Conservation (phyloP, 2,329 filamentous ascomycete genomes). For the Chaetomiaceae sp. region DNA sequence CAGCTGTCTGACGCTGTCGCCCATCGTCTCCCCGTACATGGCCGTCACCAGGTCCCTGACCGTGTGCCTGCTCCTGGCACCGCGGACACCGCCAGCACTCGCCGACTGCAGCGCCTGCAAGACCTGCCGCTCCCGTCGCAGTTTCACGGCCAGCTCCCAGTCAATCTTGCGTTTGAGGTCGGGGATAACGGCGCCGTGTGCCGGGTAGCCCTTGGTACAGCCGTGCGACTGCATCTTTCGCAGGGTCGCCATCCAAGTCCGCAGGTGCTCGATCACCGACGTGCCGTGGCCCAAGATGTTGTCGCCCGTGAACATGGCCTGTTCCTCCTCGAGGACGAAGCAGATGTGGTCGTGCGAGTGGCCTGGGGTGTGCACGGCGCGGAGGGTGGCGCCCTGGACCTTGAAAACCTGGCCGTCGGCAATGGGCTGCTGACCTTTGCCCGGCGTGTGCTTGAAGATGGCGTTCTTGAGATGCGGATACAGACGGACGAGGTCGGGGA, state of each 20-base stretch:
- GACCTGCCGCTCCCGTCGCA: conserved; percentile 38
- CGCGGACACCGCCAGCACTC: background rate
- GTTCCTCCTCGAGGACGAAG: conserved; percentile 71
- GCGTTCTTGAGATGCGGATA: conserved; percentile 38
- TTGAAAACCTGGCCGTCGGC: conserved; percentile 50
- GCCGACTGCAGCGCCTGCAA: conserved; percentile 32
- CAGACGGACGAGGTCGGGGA: conserved; percentile 50
- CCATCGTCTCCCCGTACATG: conserved; percentile 39
- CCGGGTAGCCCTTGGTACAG: conserved; percentile 41
- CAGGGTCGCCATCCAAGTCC: conserved; percentile 39
- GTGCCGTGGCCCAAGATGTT: conserved; percentile 86
- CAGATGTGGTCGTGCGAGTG: conserved; percentile 81
- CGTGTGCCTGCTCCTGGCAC: conserved; percentile 36
- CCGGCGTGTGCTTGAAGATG: conserved; percentile 35
- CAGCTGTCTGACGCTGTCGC: conserved; percentile 33
- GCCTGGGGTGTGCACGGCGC: conserved; percentile 57
- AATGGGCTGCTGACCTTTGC: conserved; percentile 31
- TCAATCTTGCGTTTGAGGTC: conserved; percentile 38
- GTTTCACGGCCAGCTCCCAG: conserved; percentile 35
- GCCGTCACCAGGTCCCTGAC: conserved; percentile 39
- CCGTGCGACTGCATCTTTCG: conserved; percentile 24
- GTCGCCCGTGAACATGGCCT: conserved; percentile 83
- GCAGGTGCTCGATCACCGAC: conserved; percentile 75
- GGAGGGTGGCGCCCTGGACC: conserved; percentile 61
- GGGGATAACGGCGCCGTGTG: conserved; percentile 39